Evolutionary conservation across 2,329 filamentous ascomycete genomes (phyloP).

Genomic region (Penicillium concentricum): DNA sequence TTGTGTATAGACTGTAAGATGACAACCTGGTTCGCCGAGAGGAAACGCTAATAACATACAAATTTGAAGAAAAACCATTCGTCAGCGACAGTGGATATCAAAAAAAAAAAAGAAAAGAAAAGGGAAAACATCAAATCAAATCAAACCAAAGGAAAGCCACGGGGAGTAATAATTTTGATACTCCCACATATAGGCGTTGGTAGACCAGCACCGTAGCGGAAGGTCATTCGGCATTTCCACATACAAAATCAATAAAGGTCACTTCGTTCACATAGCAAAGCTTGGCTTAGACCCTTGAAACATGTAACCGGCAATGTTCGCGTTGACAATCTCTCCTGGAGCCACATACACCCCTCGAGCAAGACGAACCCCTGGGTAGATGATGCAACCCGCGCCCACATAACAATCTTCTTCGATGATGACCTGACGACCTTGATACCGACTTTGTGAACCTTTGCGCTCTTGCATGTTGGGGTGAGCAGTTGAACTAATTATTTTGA

Average conservation of each 20-base stretch:
- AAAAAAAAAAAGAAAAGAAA: background rate
- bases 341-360: slow-evolving; percentile 45
- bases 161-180: background rate
- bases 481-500: slow-evolving; percentile 78
- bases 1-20: slow-evolving; percentile 15
- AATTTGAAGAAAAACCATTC: background rate
- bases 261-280: slow-evolving; percentile 35
- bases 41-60: background rate
- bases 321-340: slow-evolving; percentile 45
- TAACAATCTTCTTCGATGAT: slow-evolving; percentile 72
- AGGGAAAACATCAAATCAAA: background rate
- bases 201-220: background rate
- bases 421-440: slow-evolving; percentile 68
- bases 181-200: background rate
- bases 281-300: slow-evolving; percentile 44
- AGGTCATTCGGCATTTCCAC: background rate
- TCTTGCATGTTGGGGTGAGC: slow-evolving; percentile 70
- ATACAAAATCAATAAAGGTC: slow-evolving; percentile 2
- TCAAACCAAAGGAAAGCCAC: background rate
- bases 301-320: slow-evolving; percentile 44
- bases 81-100: slow-evolving; percentile 8
- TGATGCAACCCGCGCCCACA: slow-evolving; percentile 62
- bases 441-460: slow-evolving; percentile 70
- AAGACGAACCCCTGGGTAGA: slow-evolving; percentile 50
- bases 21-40: slow-evolving; percentile 4